Conservation (phyloP, 805 yeast species). For the Nakazawaea holstii region DNA sequence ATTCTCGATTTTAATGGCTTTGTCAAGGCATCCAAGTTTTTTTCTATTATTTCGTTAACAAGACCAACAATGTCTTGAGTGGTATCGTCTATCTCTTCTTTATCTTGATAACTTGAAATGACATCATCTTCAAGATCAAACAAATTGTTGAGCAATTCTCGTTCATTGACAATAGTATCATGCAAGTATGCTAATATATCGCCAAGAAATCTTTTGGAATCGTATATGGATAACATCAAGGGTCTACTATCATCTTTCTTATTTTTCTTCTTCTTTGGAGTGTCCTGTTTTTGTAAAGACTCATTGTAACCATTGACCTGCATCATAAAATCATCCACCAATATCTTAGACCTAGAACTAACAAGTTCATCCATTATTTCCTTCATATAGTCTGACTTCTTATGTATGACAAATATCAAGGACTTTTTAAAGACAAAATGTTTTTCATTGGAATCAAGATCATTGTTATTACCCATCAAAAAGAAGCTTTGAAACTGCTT, state of each 20-base stretch:
- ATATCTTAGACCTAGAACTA: constrained; percentile 58
- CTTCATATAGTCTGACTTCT: constrained; percentile 47
- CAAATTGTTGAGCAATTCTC: constrained; percentile 64
- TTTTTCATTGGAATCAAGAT: constrained; percentile 14
- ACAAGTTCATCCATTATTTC: constrained; percentile 58
- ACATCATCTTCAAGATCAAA: constrained; percentile 36
- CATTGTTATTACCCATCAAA: constrained; percentile 13
- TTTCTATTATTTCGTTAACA: constrained; percentile 35
- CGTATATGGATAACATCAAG: constrained; percentile 63
- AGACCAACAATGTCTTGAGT: constrained; percentile 12
- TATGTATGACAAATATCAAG: constrained; percentile 22
- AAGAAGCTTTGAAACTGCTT: constrained; percentile 19
- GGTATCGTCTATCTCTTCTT: constrained; percentile 14
- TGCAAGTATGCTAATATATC: constrained; percentile 88
- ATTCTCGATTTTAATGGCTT: constrained; percentile 58
- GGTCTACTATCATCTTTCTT: constrained; percentile 30
- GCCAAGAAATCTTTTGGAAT: constrained; percentile 77
- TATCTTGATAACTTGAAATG: constrained; percentile 14
- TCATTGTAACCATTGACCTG: constrained; percentile 40
- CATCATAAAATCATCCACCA: constrained; percentile 61
- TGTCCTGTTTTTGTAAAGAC: constrained; percentile 9
- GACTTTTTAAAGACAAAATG: constrained; percentile 22
- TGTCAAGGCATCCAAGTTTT: constrained; percentile 47
- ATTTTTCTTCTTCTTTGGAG: neutral
- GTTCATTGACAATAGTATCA: constrained; percentile 79